A percentile compares a stretch with the other conserved stretches of the same genome.
phyloP scores from a whole-genome alignment of 768 basidiomycete genomes.

The Coprinopsis strossmayeri region DNA sequence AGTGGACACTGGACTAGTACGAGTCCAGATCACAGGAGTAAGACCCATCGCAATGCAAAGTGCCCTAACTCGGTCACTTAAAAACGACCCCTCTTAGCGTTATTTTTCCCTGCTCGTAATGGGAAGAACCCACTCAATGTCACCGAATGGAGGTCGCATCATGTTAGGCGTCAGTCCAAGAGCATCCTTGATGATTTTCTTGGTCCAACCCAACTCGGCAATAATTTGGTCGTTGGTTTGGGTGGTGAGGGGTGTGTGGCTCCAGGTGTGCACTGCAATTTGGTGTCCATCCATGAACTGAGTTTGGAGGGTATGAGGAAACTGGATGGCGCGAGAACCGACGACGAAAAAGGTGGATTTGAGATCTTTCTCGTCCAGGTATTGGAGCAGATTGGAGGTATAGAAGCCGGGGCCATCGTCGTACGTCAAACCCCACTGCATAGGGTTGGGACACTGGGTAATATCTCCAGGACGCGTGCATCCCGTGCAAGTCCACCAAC shows the following conservation, averaged over 20 bases:
- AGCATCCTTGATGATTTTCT: constrained; percentile 78
- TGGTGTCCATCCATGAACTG: constrained; percentile 81
- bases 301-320: constrained; percentile 60
- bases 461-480: constrained; percentile 67
- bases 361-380: constrained; percentile 56
- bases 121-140: constrained; percentile 52
- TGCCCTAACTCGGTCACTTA: constrained; percentile 79
- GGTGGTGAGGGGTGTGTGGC: constrained; percentile 67
- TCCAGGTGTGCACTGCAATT: constrained; percentile 65
- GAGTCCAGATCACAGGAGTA: constrained; percentile 81
- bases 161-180: constrained; percentile 71
- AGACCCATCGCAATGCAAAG: constrained; percentile 80
- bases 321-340: constrained; percentile 71
- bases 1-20: constrained; percentile 47
- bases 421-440: constrained; percentile 51
- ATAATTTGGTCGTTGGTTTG: constrained; percentile 75
- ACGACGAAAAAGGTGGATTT: constrained; percentile 86
- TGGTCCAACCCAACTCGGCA: constrained; percentile 85
- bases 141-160: constrained; percentile 80
- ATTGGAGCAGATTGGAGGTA: constrained; percentile 68
- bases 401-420: constrained; percentile 80
- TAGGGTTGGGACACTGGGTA: constrained; percentile 63
- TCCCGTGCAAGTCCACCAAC: constrained; percentile 81
- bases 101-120: background rate
- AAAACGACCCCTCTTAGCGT: constrained; percentile 10